Evolutionary conservation across 371 early-diverging fungal genomes (phyloP), one percentile per base, ranked within the genome.

Genomic region (Rhizomucor pusillus): DNA sequence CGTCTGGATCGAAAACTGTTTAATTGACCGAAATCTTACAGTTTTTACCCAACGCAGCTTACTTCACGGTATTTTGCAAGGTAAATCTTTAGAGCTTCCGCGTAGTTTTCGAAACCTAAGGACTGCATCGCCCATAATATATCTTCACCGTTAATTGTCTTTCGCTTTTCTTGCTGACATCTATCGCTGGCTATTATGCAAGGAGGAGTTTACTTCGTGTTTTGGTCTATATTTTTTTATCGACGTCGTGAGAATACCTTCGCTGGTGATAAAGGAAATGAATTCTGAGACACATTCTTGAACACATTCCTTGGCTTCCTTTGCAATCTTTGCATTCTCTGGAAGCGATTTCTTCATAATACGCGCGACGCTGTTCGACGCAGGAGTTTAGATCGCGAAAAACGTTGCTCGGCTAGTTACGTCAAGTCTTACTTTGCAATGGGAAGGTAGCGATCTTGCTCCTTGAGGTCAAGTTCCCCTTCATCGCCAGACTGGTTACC

Each of bases 91-190:
- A 98, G 74, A n/a, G 91, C 88, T 58, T 97, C 98, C 12, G 90
- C 87, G 79, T 99, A 99, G 72, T 92, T 94, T 56, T 97, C 98
- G 80, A 99, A 98, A 1, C 99, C 99, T 55, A 99, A 85, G 14
- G 94, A 90, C 64, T 98, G 93, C 95, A 99, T 94, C 3, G 99
- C 97, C 91, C 97, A 94, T 46, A 99, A 78, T 35, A 99, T 92
- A 77, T 99, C 99, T 63, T 99, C 99, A n/a, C 99, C 98, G 63
- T 94, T 98, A 65, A 99, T 92, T 0, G 99, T 99, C 68, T 99
- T 99, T 54, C 99, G 81, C 74, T 97, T 96, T 77, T 99, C 99
- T 60, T 90, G 81, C 59, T 85, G 84, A 69, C 98, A 97, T 41
- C 95, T 86, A 65, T 98, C 97, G 73, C 92, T 89, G 10, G 99